Conservation (phyloP, 805 yeast species). For the Metschnikowia gruessii region DNA sequence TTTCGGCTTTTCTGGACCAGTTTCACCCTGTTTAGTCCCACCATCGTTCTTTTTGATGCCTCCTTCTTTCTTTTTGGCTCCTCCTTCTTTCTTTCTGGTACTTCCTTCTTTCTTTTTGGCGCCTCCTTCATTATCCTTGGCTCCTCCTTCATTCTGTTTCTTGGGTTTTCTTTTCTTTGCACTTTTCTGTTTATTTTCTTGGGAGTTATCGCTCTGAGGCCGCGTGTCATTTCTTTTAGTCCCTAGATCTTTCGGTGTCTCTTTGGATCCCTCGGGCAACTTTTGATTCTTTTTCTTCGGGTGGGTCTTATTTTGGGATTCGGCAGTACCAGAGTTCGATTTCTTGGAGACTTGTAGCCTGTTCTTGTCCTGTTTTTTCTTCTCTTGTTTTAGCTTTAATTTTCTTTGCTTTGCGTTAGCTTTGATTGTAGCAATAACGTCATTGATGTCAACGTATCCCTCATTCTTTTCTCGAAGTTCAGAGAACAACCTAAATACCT, state of each 20-base stretch:
- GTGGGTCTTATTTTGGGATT: not conserved
- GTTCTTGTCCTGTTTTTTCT: not conserved
- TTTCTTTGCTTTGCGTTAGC: not conserved
- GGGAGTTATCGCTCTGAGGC: not conserved
- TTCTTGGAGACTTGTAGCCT: not conserved
- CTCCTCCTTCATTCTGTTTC: not conserved
- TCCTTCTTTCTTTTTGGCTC: no score
- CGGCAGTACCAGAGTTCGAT: not conserved
- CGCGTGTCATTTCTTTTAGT: not conserved
- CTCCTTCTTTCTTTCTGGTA: no score
- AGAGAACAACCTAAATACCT: constrained; percentile 6
- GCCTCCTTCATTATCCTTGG: no score
- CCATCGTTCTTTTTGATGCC: no score
- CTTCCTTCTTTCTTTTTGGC: no score
- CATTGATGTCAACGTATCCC: constrained; percentile 6
- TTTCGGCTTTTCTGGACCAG: not conserved
- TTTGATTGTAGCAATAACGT: not conserved
- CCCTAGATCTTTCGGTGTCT: not conserved
- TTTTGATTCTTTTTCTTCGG: not conserved
- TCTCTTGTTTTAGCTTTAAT: not conserved
- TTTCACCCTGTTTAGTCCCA: no score
- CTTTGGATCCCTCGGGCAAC: not conserved
- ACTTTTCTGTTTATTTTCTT: constrained; percentile 8
- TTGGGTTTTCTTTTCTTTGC: not conserved
- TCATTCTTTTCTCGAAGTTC: constrained; percentile 5